Conservation (phyloP, 2,329 filamentous ascomycete species). For the Botrytis paeoniae region DNA sequence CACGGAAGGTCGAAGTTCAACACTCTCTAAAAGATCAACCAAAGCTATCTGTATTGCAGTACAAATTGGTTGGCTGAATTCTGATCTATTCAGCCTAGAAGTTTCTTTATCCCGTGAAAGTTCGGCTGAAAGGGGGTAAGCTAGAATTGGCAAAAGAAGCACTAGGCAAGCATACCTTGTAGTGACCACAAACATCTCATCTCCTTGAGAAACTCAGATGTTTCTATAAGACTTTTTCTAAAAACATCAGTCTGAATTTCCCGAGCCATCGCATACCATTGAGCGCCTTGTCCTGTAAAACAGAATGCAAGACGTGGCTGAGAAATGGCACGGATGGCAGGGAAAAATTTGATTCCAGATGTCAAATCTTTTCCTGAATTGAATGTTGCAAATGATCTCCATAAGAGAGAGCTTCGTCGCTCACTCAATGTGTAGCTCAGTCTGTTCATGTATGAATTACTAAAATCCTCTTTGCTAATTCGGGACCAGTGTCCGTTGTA, state of each 20-base stretch:
- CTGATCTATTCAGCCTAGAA: conserved; percentile 28
- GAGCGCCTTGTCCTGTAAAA: conserved; percentile 23
- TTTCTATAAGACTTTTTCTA: neutral
- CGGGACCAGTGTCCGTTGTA: neutral
- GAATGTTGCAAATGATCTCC: neutral
- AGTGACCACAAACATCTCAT: conserved; percentile 14
- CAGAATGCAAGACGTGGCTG: neutral
- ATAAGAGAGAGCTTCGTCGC: neutral
- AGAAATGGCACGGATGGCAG: neutral
- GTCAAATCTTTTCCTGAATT: neutral
- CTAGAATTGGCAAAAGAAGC: neutral
- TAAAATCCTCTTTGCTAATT: neutral
- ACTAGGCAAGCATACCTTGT: neutral
- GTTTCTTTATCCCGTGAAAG: neutral
- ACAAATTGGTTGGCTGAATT: conserved; percentile 41
- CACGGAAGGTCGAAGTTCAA: conserved; percentile 39
- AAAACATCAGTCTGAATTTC: conserved; percentile 18
- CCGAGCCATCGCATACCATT: conserved; percentile 25
- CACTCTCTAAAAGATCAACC: conserved; percentile 43
- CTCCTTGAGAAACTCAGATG: neutral
- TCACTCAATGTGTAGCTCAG: conserved; percentile 18
- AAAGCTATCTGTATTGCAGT: conserved; percentile 48
- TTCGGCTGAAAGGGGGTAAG: neutral
- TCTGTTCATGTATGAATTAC: neutral
- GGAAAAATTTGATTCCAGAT: conserved; percentile 14